Conservation (phyloP, 148 eudicot species). For the Suaeda aralocaspica region DNA sequence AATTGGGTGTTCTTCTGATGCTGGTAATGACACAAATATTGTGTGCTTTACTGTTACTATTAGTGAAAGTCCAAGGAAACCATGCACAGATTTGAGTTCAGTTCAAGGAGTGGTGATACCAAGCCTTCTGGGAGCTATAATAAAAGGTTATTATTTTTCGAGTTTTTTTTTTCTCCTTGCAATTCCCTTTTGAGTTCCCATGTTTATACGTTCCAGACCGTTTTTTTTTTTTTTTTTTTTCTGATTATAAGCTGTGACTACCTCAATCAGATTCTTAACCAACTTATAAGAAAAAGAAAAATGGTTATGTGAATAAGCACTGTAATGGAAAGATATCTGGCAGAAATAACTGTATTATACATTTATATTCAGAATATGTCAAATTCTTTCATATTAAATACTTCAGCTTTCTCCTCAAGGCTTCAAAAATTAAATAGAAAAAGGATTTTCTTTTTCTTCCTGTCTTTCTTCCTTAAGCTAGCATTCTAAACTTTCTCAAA, state of each 20-base stretch:
- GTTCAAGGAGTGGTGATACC: slow-evolving; percentile 64
- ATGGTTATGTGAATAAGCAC: not conserved
- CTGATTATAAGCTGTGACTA: not conserved
- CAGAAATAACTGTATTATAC: not conserved
- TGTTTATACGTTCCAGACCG: not conserved
- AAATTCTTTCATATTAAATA: no score
- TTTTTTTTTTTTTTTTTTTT: not conserved
- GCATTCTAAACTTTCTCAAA: no score
- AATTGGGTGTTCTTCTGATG: slow-evolving; percentile 37
- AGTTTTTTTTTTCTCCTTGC: not conserved
- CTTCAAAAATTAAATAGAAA: no score
- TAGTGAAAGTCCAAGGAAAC: slow-evolving; percentile 34
- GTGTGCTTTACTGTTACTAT: slow-evolving; percentile 56
- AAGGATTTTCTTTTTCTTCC: no score
- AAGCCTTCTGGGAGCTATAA: slow-evolving; percentile 48
- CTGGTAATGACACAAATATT: slow-evolving; percentile 20
- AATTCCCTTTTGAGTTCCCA: not conserved
- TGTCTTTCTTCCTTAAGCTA: no score
- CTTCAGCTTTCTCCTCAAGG: no score
- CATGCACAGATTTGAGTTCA: slow-evolving; percentile 31
- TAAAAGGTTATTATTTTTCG: slow-evolving; percentile 50
- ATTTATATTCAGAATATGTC: no score
- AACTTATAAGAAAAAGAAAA: not conserved
- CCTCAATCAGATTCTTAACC: not conserved
- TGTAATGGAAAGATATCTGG: not conserved